These are phyloP conservation scores for Punctularia strigosozonata DNA, from an alignment of 768 basidiomycete genomes.

Conservation along the genomic window DNA sequence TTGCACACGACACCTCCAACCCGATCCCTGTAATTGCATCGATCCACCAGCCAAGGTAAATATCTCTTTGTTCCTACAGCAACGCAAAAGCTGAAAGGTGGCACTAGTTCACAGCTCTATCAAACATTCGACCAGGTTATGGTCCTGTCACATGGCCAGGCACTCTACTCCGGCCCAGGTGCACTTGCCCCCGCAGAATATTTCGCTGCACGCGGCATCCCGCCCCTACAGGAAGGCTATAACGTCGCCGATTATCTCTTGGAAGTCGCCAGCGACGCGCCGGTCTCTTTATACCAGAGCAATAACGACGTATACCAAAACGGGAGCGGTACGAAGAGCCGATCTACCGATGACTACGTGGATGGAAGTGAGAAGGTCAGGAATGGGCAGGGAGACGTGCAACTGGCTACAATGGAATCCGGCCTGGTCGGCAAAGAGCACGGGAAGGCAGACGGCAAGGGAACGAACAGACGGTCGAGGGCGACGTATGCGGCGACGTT, in stretches of 20 bases:
- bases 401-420: no score
- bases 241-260: conserved; percentile 90
- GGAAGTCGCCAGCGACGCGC: conserved; percentile 69
- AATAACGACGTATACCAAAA: conserved; percentile 1
- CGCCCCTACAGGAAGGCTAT: conserved; percentile 64
- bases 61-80: conserved; percentile 4
- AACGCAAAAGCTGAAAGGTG: background rate
- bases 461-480: conserved; percentile 6
- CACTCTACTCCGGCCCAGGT: conserved; percentile 73
- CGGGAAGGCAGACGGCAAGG: conserved; percentile 8
- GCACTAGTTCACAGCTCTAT: conserved; percentile 62
- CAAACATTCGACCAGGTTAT: conserved; percentile 77
- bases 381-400: background rate
- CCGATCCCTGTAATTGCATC: conserved; percentile 79
- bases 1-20: conserved; percentile 56
- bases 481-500: conserved; percentile 60
- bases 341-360: conserved; percentile 1
- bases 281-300: conserved; percentile 32
- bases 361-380: conserved; percentile 9
- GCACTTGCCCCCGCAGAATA: conserved; percentile 55
- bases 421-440: no score
- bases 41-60: conserved; percentile 77
- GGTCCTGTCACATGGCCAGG: conserved; percentile 64
- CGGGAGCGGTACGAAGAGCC: no score
- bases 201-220: conserved; percentile 33